Evolutionary conservation across 1,284 basidiomycete genomes (phyloP).

Genomic region (Vanrija sp.): DNA sequence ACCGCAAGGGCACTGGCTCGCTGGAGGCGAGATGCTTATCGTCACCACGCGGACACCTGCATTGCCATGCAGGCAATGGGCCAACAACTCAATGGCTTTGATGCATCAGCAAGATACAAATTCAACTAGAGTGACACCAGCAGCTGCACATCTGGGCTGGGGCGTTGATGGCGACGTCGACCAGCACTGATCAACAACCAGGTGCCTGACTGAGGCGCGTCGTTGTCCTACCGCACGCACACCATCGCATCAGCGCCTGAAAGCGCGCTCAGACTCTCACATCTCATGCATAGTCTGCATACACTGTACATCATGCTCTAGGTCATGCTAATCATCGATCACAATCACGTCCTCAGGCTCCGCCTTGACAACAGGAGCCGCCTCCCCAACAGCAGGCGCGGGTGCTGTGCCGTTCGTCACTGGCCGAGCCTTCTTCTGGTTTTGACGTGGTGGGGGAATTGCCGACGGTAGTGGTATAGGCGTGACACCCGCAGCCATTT

Average conservation of each 20-base stretch:
- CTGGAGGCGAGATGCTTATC: too few species aligned
- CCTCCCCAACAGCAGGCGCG: not conserved
- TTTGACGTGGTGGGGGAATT: constrained; percentile 7
- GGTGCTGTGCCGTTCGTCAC: constrained; percentile 1
- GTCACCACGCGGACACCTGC: too few species aligned
- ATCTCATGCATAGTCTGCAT: not conserved
- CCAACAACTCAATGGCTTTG: too few species aligned
- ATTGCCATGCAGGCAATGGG: too few species aligned
- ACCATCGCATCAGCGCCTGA: too few species aligned
- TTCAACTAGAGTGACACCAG: too few species aligned
- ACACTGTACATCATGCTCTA: not conserved
- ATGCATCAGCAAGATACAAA: too few species aligned
- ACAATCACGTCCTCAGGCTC: not conserved
- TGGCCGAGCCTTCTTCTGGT: not conserved
- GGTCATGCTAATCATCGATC: not conserved
- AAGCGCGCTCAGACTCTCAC: not conserved
- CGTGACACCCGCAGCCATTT: constrained; percentile 31
- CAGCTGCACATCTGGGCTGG: too few species aligned
- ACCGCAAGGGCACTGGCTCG: too few species aligned
- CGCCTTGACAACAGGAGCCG: not conserved
- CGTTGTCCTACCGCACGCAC: not conserved
- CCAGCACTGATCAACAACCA: too few species aligned
- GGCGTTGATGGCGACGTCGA: too few species aligned
- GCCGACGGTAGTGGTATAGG: constrained; percentile 40
- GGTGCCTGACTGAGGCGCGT: not conserved